Percentiles rank a stretch among this genome's conserved stretches.
These are phyloP conservation scores for Leucosporidium creatinivorum DNA, from an alignment of 768 basidiomycete genomes.

Conservation along the genomic window DNA sequence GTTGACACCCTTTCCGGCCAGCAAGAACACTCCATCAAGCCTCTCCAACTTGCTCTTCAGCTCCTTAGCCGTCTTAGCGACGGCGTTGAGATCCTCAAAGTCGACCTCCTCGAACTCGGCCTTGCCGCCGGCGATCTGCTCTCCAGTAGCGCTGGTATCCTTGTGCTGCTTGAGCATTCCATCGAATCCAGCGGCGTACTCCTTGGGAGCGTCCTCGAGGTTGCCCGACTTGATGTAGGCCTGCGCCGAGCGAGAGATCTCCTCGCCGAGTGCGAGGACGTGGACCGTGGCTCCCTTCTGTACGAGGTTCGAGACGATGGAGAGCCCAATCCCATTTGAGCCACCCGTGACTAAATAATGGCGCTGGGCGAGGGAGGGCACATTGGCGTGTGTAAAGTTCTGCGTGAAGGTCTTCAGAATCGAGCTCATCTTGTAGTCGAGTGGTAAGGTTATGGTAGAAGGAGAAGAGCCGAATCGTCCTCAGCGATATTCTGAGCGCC, in stretches of 20 bases:
- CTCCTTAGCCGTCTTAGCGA: conserved; percentile 13
- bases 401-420: too few species aligned
- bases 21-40: conserved; percentile 13
- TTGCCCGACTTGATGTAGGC: conserved; percentile 24
- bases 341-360: neutral
- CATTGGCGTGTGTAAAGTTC: too few species aligned
- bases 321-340: conserved; percentile 20
- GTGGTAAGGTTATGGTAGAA: too few species aligned
- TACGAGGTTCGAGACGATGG: conserved; percentile 16
- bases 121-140: conserved; percentile 9
- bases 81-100: conserved; percentile 20
- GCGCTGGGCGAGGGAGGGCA: too few species aligned
- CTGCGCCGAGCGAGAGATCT: neutral
- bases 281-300: conserved; percentile 20
- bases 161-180: neutral
- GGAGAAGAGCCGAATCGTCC: too few species aligned
- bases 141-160: neutral
- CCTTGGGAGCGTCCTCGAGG: conserved; percentile 8
- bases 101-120: conserved; percentile 7
- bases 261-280: conserved; percentile 5
- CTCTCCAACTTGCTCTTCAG: conserved; percentile 6
- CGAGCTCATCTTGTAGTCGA: too few species aligned
- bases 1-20: conserved; percentile 30
- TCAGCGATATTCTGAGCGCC: too few species aligned
- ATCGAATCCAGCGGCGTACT: conserved; percentile 18